Evolutionary conservation across 2,329 filamentous ascomycete genomes (phyloP).

Genomic region (Zasmidium cellare): DNA sequence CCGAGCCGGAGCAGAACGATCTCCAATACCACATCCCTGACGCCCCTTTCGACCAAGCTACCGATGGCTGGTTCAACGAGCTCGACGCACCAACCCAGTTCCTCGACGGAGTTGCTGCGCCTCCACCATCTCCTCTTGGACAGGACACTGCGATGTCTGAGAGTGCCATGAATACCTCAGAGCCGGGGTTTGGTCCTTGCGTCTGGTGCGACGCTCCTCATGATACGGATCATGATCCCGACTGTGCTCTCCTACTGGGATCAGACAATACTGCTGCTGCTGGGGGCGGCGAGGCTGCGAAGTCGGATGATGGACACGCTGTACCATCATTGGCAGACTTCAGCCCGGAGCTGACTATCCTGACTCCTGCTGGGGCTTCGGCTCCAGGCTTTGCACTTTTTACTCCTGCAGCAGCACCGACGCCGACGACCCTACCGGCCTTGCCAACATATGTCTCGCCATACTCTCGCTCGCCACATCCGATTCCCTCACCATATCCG

Average conservation of each 20-base stretch:
- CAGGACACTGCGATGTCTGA: too few relatives aligned
- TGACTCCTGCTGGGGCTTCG: too few relatives aligned
- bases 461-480: too few relatives aligned
- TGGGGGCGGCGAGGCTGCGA: too few relatives aligned
- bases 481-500: too few relatives aligned
- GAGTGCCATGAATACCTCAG: too few relatives aligned
- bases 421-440: neutral
- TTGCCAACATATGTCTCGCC: neutral
- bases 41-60: neutral
- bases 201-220: neutral
- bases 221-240: neutral
- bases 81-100: neutral
- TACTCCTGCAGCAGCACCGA: neutral
- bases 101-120: neutral
- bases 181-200: too few relatives aligned
- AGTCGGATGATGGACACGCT: too few relatives aligned
- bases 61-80: neutral
- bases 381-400: too few relatives aligned
- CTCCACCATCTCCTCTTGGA: neutral
- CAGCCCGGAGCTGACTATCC: too few relatives aligned
- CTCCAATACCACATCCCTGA: neutral
- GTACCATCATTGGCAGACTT: too few relatives aligned
- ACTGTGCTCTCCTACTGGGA: neutral
- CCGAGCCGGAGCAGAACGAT: neutral
- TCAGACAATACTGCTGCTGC: neutral